Evolutionary conservation across 2,329 filamentous ascomycete genomes (phyloP).

Genomic region (Albifimbria verrucaria): DNA sequence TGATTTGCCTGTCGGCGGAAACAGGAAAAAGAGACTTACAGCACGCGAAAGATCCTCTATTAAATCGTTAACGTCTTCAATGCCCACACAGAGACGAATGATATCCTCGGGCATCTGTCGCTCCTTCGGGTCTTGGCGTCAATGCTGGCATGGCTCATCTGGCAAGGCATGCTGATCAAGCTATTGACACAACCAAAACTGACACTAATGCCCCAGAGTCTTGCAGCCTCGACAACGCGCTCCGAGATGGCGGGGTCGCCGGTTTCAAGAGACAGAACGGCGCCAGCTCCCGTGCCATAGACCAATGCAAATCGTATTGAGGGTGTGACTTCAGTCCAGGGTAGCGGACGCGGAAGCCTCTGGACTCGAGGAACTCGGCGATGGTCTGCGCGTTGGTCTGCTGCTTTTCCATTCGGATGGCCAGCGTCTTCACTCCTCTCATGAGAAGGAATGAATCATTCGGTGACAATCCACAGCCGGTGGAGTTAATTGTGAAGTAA

Average conservation of each 20-base stretch:
- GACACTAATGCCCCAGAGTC: slow-evolving; percentile 92
- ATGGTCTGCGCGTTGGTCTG: slow-evolving; percentile 89
- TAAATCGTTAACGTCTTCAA: slow-evolving; percentile 87
- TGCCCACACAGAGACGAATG: slow-evolving; percentile 91
- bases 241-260: slow-evolving; percentile 81
- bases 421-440: slow-evolving; percentile 92
- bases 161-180: slow-evolving; percentile 98
- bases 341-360: slow-evolving; percentile 93
- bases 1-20: not conserved
- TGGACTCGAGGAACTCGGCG: slow-evolving; percentile 84
- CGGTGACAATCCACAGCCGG: slow-evolving; percentile 87
- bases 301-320: slow-evolving; percentile 94
- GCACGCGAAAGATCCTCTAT: slow-evolving; percentile 90
- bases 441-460: slow-evolving; percentile 96
- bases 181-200: slow-evolving; percentile 98
- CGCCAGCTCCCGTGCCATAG: slow-evolving; percentile 93
- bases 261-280: slow-evolving; percentile 94
- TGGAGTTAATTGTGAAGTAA: slow-evolving; percentile 96
- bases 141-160: slow-evolving; percentile 99
- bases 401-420: slow-evolving; percentile 98
- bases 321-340: slow-evolving; percentile 92
- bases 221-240: slow-evolving; percentile 88
- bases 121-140: slow-evolving; percentile 90
- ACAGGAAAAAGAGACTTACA: slow-evolving; percentile 59
- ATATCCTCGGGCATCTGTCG: slow-evolving; percentile 95